Base-by-base conservation (phyloP, 371 early-diverging fungal genomes). In the Mortierella polycephala region DNA sequence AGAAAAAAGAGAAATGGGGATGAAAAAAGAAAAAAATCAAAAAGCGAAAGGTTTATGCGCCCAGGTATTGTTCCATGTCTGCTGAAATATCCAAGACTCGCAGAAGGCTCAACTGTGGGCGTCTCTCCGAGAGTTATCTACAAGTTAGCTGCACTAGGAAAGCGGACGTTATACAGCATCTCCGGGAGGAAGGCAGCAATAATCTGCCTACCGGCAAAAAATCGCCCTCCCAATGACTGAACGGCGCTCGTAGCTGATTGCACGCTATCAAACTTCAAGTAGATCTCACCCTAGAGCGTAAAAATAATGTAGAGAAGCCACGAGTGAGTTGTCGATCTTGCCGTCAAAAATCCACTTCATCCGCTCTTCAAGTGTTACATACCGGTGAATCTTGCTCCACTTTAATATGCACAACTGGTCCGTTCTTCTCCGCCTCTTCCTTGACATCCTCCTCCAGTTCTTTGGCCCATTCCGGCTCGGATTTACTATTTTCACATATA, bases 391-490 rank as follows among this genome's bases (percentile, higher is more conserved):
- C 85, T 66, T 81, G 84, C 66, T 94, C 93, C 13, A 96, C 90
- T 53, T 88, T 84, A 59, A 96, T 92, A 74, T 94, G 93, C 9
- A 87, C 84, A 8, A 97, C 88, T 47, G 61, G 81, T 13, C 98
- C 98, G 67, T 84, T 95, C 82, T 91, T 92, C 44, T 83, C 75
- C 72, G 95, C 95, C 82, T 98, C 98, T 47, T 85, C 84, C 62
- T 87, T 86, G 14, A 96, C 92, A 71, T 98, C 98, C 40, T 92
- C 90, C 71, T 92, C 93, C 56, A 98, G 85, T 57, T 96, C 97
- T 59, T 86, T 83, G 46, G 89, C 93, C 98, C 98, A 98, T 62
- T 90, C 85, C 7, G 91, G 89, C 42, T 93, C 96, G 5, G 92
- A 91, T 82, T 96, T 96, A 63, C 94, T 94, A 82, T 57, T 14